Evolutionary conservation across 2,329 filamentous ascomycete genomes (phyloP).

Genomic region (Nothomitra cinnamomea): DNA sequence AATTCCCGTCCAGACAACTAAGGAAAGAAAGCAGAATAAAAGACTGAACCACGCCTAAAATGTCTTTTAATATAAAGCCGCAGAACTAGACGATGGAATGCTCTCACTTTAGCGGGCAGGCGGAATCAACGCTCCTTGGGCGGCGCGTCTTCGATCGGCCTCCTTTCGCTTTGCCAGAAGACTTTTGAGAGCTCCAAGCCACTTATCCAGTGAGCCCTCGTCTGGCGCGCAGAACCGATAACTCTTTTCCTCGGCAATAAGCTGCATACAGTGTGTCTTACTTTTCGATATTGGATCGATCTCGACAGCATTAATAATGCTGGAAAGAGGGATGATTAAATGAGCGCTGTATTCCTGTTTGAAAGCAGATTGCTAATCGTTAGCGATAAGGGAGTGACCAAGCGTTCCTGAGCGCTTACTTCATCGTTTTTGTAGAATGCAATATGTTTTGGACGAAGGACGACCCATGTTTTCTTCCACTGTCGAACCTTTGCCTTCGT

Average conservation of each 20-base stretch:
- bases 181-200: conserved; percentile 84
- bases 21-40: no score
- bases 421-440: conserved; percentile 84
- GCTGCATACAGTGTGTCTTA: conserved; percentile 74
- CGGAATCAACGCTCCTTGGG: not conserved
- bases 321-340: conserved; percentile 61
- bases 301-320: conserved; percentile 79
- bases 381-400: no score
- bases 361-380: not conserved
- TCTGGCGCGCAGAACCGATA: conserved; percentile 60
- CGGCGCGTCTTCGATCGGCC: conserved; percentile 18
- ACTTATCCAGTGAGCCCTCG: conserved; percentile 69
- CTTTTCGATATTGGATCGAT: conserved; percentile 74
- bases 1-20: no score
- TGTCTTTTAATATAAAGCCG: not conserved
- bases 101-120: not conserved
- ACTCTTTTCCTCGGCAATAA: conserved; percentile 84
- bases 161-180: conserved; percentile 55
- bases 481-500: conserved; percentile 70
- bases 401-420: conserved; percentile 8
- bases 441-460: conserved; percentile 68
- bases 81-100: not conserved
- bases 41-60: not conserved
- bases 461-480: conserved; percentile 92
- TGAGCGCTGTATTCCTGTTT: conserved; percentile 66